Evolutionary conservation across 345 rosid species (phyloP), one percentile per base, ranked within the genome.

Genomic region (Eucalyptus regnans): DNA sequence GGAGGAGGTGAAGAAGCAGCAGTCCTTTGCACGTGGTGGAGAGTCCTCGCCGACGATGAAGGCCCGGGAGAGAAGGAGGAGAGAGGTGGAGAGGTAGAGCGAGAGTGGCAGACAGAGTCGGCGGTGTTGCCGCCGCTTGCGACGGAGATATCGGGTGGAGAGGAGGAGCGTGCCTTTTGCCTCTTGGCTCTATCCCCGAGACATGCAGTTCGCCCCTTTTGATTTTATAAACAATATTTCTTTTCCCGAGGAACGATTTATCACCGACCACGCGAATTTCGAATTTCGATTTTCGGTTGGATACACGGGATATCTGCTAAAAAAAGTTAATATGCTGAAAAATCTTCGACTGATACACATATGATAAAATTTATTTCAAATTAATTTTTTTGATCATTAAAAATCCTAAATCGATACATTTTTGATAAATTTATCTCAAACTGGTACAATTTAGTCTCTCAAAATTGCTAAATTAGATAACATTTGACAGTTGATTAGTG

Each of bases 401-500:
- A 52, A 7, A 52, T 3, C 8, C 1, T 52, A 18, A 52, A 52
- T 18, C 1, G 0, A 52, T 51, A 1, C 9, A 52, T 52, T 0
- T 52, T 52, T 52, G 0, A 52, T 52, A 52, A 52, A 8, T 52
- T 52, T 52, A 52, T 20, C 0, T 52, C 2, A 52, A 52, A 52
- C 1, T 0, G 0, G 0, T 52, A 18, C 1, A 7, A 20, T 52
- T 3, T 20, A 52, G 0, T 52, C 1, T 52, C 23, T 52, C 58
- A 18, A 52, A 52, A 52, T 52, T 52, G 0, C 0, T 52, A 52
- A 52, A 1, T 52, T 52, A 0, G 0, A 52, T 52, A 52, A 18
- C 0, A 52, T 52, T 52, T 52, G 23, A 18, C 0, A 3, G 5
- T 7, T 52, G 8, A 52, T 52, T 52, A 52, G 1, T 52, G 1